phyloP scores from a whole-genome alignment of 2,329 filamentous ascomycete genomes.

The Catunica adiposa region DNA sequence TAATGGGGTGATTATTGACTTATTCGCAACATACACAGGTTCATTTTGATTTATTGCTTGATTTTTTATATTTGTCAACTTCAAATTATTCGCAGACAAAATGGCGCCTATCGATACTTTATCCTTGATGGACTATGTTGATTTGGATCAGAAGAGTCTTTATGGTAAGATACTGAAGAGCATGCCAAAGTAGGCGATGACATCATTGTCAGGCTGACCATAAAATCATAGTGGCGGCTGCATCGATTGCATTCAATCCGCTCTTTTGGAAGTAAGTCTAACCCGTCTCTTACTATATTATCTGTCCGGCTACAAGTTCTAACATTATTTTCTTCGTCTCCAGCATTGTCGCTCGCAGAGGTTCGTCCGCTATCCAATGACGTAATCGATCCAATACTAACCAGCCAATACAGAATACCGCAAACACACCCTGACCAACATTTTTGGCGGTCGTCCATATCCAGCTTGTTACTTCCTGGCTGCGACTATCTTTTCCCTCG shows the following conservation, averaged over 20 bases:
- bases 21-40: no score
- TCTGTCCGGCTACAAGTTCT: conserved; percentile 18
- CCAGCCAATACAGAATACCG: conserved; percentile 61
- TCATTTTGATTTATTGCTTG: no score
- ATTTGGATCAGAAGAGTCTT: conserved; percentile 51
- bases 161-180: conserved; percentile 34
- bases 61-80: no score
- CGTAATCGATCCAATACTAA: not conserved
- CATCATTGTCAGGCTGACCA: not conserved
- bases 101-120: conserved; percentile 1
- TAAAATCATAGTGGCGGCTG: conserved; percentile 54
- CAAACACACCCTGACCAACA: conserved; percentile 72
- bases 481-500: conserved; percentile 75
- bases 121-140: conserved; percentile 24
- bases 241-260: conserved; percentile 82
- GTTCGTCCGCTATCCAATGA: conserved; percentile 28
- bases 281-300: conserved; percentile 6
- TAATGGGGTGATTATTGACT: no score
- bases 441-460: conserved; percentile 63
- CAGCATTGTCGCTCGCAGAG: conserved; percentile 70
- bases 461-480: conserved; percentile 82
- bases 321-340: conserved; percentile 19
- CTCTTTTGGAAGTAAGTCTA: conserved; percentile 98
- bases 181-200: not conserved
- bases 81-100: no score